These are phyloP conservation scores for Acanthamoeba triangularis DNA, from an alignment of 208 protist genomes.

Conservation along the genomic window DNA sequence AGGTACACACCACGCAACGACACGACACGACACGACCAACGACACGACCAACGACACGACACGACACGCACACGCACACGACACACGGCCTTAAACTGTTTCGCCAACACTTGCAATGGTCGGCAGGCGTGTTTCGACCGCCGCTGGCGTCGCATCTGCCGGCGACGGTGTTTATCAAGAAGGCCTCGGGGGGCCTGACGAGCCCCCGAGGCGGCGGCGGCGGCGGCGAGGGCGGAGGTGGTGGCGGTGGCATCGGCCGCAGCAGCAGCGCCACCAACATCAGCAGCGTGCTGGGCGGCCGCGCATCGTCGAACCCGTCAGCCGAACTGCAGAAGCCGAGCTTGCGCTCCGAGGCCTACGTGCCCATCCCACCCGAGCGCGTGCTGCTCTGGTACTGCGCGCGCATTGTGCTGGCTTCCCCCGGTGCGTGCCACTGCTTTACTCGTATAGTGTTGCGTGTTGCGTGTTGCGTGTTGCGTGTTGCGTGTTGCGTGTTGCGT, in stretches of 20 bases:
- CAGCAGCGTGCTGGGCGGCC: neutral
- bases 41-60: too few relatives aligned
- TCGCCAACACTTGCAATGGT: too few relatives aligned
- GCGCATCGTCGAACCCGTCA: neutral
- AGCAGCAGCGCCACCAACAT: neutral
- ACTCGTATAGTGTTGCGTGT: too few relatives aligned
- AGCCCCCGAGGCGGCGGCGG: neutral
- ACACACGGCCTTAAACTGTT: too few relatives aligned
- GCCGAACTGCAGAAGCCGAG: neutral
- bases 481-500: too few relatives aligned
- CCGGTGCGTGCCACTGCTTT: neutral
- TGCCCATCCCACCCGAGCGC: constrained; percentile 14
- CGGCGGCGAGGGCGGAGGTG: neutral
- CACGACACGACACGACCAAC: too few relatives aligned
- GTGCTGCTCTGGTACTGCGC: constrained; percentile 14
- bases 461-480: too few relatives aligned
- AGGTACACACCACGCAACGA: neutral
- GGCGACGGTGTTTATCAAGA: constrained; percentile 10
- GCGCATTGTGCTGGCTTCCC: neutral
- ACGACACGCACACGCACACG: too few relatives aligned
- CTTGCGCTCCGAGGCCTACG: neutral
- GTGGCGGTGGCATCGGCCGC: neutral
- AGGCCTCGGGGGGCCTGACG: neutral
- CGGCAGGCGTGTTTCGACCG: neutral
- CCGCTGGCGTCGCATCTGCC: neutral